phyloP scores from a whole-genome alignment of 2,329 filamentous ascomycete species.

The Exophiala sp. region DNA sequence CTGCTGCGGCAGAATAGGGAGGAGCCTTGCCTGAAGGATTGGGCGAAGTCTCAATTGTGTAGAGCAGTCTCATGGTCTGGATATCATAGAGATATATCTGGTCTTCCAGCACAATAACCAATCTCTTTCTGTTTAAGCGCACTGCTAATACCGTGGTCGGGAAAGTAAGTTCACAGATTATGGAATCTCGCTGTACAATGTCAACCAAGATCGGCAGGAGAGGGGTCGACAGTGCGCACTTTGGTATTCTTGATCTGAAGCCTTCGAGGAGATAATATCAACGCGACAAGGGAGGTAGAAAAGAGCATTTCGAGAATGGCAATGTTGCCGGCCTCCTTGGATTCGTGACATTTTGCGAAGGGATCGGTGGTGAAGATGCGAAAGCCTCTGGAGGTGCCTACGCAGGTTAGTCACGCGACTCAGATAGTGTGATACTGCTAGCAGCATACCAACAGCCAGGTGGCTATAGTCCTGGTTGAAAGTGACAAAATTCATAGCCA shows the following conservation, averaged over 20 bases:
- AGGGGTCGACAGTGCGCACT: constrained; percentile 45
- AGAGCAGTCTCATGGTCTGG: constrained; percentile 91
- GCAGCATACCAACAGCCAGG: constrained; percentile 74
- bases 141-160: constrained; percentile 93
- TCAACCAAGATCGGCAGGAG: constrained; percentile 16
- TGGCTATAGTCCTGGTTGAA: constrained; percentile 99
- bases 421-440: background rate
- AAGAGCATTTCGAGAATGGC: constrained; percentile 98
- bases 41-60: constrained; percentile 87
- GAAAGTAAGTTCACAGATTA: constrained; percentile 98
- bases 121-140: constrained; percentile 84
- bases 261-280: constrained; percentile 85
- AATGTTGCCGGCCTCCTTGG: constrained; percentile 80
- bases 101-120: constrained; percentile 89
- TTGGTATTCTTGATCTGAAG: constrained; percentile 97
- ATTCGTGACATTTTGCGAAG: constrained; percentile 90
- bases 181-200: constrained; percentile 58
- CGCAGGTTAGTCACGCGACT: constrained; percentile 22
- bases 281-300: constrained; percentile 89
- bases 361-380: constrained; percentile 96
- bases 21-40: constrained; percentile 63
- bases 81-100: constrained; percentile 99
- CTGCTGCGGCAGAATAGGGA: background rate
- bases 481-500: constrained; percentile 93
- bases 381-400: constrained; percentile 88